Conservation (phyloP, 768 basidiomycete genomes). For the Lentinula detonsa region DNA sequence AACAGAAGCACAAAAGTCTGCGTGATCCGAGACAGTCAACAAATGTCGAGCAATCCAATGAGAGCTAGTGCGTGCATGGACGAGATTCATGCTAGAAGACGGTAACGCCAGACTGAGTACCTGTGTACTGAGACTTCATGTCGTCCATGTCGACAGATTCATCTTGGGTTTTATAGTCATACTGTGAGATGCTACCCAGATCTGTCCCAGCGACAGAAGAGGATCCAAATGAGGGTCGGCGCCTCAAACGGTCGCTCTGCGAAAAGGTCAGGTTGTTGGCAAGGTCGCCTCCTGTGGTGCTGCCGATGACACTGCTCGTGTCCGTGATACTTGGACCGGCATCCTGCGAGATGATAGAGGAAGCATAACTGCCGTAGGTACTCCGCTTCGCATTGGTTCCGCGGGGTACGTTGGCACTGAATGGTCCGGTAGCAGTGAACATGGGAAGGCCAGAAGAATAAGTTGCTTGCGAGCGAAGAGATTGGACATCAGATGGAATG, state of each 20-base stretch:
- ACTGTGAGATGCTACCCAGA: constrained; percentile 69
- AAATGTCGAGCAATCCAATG: not conserved
- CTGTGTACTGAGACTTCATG: constrained; percentile 84
- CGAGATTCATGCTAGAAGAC: constrained; percentile 49
- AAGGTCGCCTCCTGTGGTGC: not conserved
- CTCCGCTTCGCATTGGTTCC: constrained; percentile 67
- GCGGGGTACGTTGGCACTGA: constrained; percentile 58
- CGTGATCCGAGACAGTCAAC: not conserved
- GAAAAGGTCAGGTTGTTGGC: constrained; percentile 65
- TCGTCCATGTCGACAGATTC: constrained; percentile 76
- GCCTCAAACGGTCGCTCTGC: constrained; percentile 83
- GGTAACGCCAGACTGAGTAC: constrained; percentile 80
- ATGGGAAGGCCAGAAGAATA: constrained; percentile 90
- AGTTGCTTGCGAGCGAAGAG: constrained; percentile 92
- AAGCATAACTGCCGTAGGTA: constrained; percentile 76
- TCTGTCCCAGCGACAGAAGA: constrained; percentile 75
- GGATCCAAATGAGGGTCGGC: constrained; percentile 65
- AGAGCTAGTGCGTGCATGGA: not conserved
- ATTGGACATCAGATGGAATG: constrained; percentile 94
- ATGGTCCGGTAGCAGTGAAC: constrained; percentile 65
- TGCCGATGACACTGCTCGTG: constrained; percentile 54
- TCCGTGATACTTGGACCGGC: constrained; percentile 60
- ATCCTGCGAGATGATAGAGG: constrained; percentile 92
- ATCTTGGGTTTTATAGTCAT: constrained; percentile 89
- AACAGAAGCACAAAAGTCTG: not conserved